Base-by-base conservation (phyloP, 257 asterid species). In the Capsicum baccatum region DNA sequence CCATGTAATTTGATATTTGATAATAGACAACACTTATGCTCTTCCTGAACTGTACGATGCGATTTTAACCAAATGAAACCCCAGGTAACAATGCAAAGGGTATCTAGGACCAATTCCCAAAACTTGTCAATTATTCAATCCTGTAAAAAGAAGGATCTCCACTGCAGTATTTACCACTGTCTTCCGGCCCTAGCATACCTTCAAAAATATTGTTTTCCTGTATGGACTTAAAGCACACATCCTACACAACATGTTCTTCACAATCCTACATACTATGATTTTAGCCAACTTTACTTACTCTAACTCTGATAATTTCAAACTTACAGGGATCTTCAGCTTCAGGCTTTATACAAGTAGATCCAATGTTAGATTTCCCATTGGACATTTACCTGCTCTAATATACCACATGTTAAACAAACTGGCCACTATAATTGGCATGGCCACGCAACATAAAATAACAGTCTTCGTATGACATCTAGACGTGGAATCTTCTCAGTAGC, bases 171-270 rank as follows among this genome's bases (percentile, higher is more conserved):
- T 76, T 54, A 17, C 64, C 62, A 54, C 64, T 76, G 64, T 54
- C 44, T 39, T 50, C 48, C 62, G 54, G 48, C 64, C 81, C 39
- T 71, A 71, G 9, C 48, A 26, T 52, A 76, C 81, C 81, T 26
- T 76, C 47, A 62, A 76, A 50, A 52, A 39, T 26, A 52, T 52
- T 13, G 81, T 78, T 76, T n/a, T 33, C 81, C 15, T 78, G 81
- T 54, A 52, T 78, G 63, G 26, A 78, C 64, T 78, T 55, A 26
- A 37, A 52, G 47, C 60, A 78, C 33, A 26, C 81, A 78, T 78
- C 81, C 64, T 76, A 54, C 81, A 76, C 21, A 76, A 44, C 63
- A 76, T 54, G 63, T 26, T 76, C 81, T 26, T 78, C 64, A 78
- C 81, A 54, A 78, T 54, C 15, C 15, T 26, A 54, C 63, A 78